phyloP scores from a whole-genome alignment of 2,329 filamentous ascomycete species.

The Aotearoamyces nothofagi region DNA sequence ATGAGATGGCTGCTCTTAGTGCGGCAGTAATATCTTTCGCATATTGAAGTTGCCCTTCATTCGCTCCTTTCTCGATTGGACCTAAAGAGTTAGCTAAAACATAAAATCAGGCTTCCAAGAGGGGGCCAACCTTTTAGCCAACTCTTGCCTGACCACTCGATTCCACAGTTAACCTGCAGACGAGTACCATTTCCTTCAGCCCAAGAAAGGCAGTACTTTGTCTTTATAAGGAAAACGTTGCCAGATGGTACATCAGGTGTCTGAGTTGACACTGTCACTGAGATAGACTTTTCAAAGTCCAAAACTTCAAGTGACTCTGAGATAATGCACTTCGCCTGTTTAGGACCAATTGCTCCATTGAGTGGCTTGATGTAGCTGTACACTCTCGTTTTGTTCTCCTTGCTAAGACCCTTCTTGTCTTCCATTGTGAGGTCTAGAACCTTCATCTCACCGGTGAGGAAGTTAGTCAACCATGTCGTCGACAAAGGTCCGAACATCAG shows the following conservation, averaged over 20 bases:
- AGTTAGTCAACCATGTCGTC: slow-evolving; percentile 69
- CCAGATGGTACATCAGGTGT: slow-evolving; percentile 93
- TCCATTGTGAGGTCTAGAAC: slow-evolving; percentile 77
- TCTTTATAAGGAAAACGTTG: slow-evolving; percentile 83
- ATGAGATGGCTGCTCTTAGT: slow-evolving; percentile 57
- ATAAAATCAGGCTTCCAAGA: no score
- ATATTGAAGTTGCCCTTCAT: slow-evolving; percentile 75
- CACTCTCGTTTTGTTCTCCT: slow-evolving; percentile 58
- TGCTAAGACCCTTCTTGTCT: slow-evolving; percentile 63
- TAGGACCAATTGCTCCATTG: slow-evolving; percentile 70
- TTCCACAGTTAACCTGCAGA: slow-evolving; percentile 72
- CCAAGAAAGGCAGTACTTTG: slow-evolving; percentile 90
- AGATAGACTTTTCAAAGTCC: slow-evolving; percentile 77
- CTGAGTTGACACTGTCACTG: slow-evolving; percentile 68
- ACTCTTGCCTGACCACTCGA: slow-evolving; percentile 96
- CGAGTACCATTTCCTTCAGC: slow-evolving; percentile 74
- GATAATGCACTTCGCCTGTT: slow-evolving; percentile 86
- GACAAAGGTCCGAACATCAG: slow-evolving; percentile 76
- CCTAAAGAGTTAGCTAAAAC: slow-evolving; percentile 32
- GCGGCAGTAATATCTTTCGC: slow-evolving; percentile 65
- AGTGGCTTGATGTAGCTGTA: slow-evolving; percentile 91
- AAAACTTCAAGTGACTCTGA: slow-evolving; percentile 70
- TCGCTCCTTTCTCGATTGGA: slow-evolving; percentile 90
- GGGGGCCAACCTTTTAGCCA: slow-evolving; percentile 72
- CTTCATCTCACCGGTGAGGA: slow-evolving; percentile 76